phyloP scores from a whole-genome alignment of 495 filamentous ascomycete genomes.

The Penicillium riverlandense region DNA sequence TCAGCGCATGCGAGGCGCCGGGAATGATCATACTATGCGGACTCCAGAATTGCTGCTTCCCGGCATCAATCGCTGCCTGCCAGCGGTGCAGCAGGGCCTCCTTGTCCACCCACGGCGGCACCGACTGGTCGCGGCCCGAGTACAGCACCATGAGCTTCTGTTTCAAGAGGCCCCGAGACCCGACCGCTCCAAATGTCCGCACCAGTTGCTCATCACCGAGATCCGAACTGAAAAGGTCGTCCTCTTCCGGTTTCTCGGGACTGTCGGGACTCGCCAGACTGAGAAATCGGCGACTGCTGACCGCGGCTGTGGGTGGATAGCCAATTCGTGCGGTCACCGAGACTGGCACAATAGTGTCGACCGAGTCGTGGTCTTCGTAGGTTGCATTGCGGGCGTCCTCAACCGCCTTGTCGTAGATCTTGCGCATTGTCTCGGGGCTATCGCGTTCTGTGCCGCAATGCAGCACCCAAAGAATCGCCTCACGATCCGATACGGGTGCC shows the following conservation, averaged over 20 bases:
- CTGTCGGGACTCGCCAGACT: slow-evolving; percentile 51
- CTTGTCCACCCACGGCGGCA: slow-evolving; percentile 59
- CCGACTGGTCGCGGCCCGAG: slow-evolving; percentile 63
- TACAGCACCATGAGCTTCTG: slow-evolving; percentile 44
- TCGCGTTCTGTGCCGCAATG: slow-evolving; percentile 23
- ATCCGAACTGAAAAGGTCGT: slow-evolving; percentile 84
- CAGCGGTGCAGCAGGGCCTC: slow-evolving; percentile 53
- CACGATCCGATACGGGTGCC: slow-evolving; percentile 71
- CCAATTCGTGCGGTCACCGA: slow-evolving; percentile 26
- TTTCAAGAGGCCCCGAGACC: slow-evolving; percentile 44
- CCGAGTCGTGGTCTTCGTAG: slow-evolving; percentile 12
- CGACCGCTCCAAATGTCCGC: slow-evolving; percentile 57
- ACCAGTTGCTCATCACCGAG: slow-evolving; percentile 49
- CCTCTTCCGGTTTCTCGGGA: slow-evolving; percentile 52
- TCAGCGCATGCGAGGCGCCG: slow-evolving; percentile 38
- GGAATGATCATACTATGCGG: slow-evolving; percentile 35
- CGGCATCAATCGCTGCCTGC: slow-evolving; percentile 45
- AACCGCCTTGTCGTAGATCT: slow-evolving; percentile 22
- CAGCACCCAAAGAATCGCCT: slow-evolving; percentile 47
- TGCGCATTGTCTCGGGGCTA: slow-evolving; percentile 17
- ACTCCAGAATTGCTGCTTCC: slow-evolving; percentile 28
- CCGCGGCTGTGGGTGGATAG: slow-evolving; percentile 37
- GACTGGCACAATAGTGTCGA: slow-evolving; percentile 29
- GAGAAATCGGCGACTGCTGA: slow-evolving; percentile 59
- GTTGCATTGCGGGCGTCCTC: slow-evolving; percentile 14